These are phyloP conservation scores for Xylariaceae sp. DNA, from an alignment of 2,329 filamentous ascomycete species.

Conservation along the genomic window DNA sequence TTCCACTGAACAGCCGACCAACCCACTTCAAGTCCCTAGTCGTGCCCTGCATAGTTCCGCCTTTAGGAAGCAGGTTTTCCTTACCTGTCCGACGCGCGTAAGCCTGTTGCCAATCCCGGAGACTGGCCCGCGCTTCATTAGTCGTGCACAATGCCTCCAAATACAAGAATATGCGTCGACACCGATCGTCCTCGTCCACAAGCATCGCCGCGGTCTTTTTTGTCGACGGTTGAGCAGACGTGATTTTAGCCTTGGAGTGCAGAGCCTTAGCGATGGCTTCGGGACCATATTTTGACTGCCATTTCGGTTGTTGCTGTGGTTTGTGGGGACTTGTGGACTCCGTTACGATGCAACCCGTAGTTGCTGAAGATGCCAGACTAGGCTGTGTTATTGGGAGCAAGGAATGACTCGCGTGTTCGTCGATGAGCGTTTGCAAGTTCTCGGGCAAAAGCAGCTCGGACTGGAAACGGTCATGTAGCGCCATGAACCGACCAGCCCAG, in stretches of 20 bases:
- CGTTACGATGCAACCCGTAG: conserved; percentile 13
- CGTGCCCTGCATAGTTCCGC: conserved; percentile 22
- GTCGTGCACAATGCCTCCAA: conserved; percentile 45
- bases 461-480: conserved; percentile 50
- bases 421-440: conserved; percentile 24
- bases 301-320: not conserved
- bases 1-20: conserved; percentile 25
- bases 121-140: conserved; percentile 41
- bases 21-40: conserved; percentile 24
- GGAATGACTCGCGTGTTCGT: conserved; percentile 21
- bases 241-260: not conserved
- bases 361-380: conserved; percentile 15
- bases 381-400: conserved; percentile 8
- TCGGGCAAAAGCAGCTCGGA: conserved; percentile 35
- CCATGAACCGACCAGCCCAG: conserved; percentile 57
- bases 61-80: conserved; percentile 37
- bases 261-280: not conserved
- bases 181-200: conserved; percentile 39
- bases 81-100: conserved; percentile 41
- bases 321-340: conserved; percentile 4
- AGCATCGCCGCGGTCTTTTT: conserved; percentile 14
- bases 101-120: conserved; percentile 44
- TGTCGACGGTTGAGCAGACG: not conserved
- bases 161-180: conserved; percentile 40
- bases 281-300: not conserved